Percentiles rank a stretch among this genome's conserved stretches.
Conservation (phyloP, 2,329 filamentous ascomycete genomes). For the Phialocephala subalpina region DNA sequence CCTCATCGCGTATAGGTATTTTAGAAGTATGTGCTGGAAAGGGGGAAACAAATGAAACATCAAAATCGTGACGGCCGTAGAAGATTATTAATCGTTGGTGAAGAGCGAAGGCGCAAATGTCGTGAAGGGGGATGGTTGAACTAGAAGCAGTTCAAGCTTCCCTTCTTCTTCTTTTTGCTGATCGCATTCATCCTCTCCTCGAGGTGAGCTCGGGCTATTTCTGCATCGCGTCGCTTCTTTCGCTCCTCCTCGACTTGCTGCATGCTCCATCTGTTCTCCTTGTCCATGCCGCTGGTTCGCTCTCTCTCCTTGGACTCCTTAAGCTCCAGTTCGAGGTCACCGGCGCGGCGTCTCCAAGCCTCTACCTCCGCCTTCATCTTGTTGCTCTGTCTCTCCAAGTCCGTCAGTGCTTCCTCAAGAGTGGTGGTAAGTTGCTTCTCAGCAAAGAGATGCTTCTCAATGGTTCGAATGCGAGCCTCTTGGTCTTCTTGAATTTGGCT, state of each 20-base stretch:
- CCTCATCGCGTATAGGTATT: constrained; percentile 16
- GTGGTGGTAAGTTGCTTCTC: constrained; percentile 97
- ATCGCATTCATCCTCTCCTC: constrained; percentile 95
- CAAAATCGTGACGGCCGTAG: constrained; percentile 31
- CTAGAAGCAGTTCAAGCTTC: constrained; percentile 90
- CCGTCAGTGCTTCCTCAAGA: constrained; percentile 92
- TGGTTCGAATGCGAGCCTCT: constrained; percentile 91
- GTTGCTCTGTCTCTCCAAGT: constrained; percentile 90
- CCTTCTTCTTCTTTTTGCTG: constrained; percentile 84
- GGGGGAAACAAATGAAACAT: constrained; percentile 18
- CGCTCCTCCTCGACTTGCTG: constrained; percentile 97
- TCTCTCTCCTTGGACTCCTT: constrained; percentile 62
- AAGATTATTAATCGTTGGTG: constrained; percentile 16
- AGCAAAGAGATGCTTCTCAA: constrained; percentile 95
- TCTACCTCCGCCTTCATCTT: constrained; percentile 93
- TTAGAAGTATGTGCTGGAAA: constrained; percentile 26
- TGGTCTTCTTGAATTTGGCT: constrained; percentile 92
- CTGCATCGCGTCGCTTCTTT: constrained; percentile 88
- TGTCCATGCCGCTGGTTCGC: constrained; percentile 42
- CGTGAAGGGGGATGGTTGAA: constrained; percentile 11
- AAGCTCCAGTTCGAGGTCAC: constrained; percentile 52
- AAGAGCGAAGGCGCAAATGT: constrained; percentile 21
- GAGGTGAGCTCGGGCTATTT: constrained; percentile 85
- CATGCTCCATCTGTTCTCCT: constrained; percentile 69
- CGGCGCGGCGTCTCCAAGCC: constrained; percentile 86